Evolutionary conservation across 75 land plant species (phyloP), one percentile per base, ranked within the genome.

Genomic region (Pinus taeda): DNA sequence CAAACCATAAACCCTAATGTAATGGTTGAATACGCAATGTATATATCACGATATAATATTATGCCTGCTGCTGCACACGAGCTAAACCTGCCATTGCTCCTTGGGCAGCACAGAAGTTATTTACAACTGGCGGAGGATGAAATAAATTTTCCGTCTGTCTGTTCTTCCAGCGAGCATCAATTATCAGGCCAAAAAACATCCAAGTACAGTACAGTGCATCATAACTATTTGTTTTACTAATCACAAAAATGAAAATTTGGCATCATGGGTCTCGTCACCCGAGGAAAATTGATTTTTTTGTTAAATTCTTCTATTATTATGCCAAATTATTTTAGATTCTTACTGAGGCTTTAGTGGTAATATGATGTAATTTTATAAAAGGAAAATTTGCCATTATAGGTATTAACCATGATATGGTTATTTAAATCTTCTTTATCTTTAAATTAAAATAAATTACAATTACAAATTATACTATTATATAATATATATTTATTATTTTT

Each of bases 1-100:
- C 18, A 69, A 42, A 69, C 72, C 72, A n/a, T 69, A 69, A 69
- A 69, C 72, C 72, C 72, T 69, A 69, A 69, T 39, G 72, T 42
- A 42, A 69, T 7, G 53, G 53, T 9, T 45, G 18, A 22, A 69
- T 69, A 42, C 53, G 42, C 72, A 42, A 8, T 69, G 55, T 39
- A 69, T 69, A 69, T 69, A 69, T 69, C 71, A 39, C 20, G 66
- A 26, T 63, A 33, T 37, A 4, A 66, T 36, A 33, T 66, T 69
- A 7, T 69, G n/a, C 42, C 53, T 69, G 72, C 6, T 6, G 6
- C 72, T 69, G 72, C 72, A 69, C 72, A 69, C 72, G 49, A 69
- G 72, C 42, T 42, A n/a, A 37, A 42, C 72, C 72, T 69, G 72
- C 49, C 55, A 66, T 66, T 37, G 71, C 45, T 66, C 9, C 42